Evolutionary conservation across 2,329 filamentous ascomycete genomes (phyloP), one percentile per base, ranked within the genome.

Genomic region (Aspergillus fructus): DNA sequence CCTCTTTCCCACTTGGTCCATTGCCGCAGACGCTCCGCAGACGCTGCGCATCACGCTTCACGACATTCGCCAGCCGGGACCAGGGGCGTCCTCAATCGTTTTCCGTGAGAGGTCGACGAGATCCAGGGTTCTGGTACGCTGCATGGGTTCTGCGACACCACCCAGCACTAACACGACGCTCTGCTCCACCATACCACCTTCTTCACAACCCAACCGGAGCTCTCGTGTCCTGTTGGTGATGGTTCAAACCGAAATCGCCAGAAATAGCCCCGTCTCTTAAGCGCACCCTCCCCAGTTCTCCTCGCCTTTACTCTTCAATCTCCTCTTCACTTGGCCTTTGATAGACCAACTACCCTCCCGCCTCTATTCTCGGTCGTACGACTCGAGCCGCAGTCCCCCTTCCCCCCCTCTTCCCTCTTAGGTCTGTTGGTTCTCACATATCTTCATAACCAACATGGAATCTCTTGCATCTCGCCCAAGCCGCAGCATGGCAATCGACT

Each of bases 401-500:
- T 4, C 21, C 37, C 46, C 34, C 51, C 49, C 59, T 55, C n/a
- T 24, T 48, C 49, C 30, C 48, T 46, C 53, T 42, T 21, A 21
- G 21, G 3, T 40, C 37, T 40, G 39, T 37, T 37, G 34, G 34
- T 12, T 27, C 19, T 56, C 65, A 61, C 61, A 61, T 27, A 46
- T 56, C n/a, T 49, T 53, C 23, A 59, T 17, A 52, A 50, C 49
- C 60, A 61, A 53, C 58, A 63, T 54, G 51, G 42, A 40, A 54
- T 64, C 66, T 45, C 63, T 43, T 37, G 30, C 68, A 33, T 60
- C 61, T 46, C 69, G 68, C 6, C 66, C 67, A 62, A 69, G 66
- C 51, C 66, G 64, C 47, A 73, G 64, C 51, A 73, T 73, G 69
- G 70, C 67, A 40, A 73, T 73, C 55, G 68, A 72, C 58, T 64